Evolutionary conservation across 2,329 filamentous ascomycete species (phyloP), one percentile per base, ranked within the genome.

Genomic region (Sarocladium brachiariae): DNA sequence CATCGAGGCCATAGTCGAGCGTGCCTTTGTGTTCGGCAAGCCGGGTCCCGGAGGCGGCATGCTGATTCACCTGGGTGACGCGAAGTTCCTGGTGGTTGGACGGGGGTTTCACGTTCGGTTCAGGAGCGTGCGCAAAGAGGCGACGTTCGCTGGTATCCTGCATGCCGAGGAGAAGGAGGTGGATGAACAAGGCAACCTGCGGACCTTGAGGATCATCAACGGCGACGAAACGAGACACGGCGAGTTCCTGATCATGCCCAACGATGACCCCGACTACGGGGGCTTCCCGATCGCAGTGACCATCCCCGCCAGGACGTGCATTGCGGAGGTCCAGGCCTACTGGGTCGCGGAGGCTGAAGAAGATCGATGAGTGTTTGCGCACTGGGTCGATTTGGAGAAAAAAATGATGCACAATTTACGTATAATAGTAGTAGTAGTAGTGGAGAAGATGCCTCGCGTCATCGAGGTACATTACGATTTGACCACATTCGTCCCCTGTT

Each of bases 201-300:
- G 46, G 45, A 70, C 66, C 9, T 39, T 63, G 34, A 55, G 67
- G 10, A 55, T 63, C 0, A 33, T 71, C 3, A 70, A 71, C 31
- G 69, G 69, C 8, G 69, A 71, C 50, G 69, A 72, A 59, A 71
- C 68, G 1, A 59, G 68, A 37, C 65, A 64, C 55, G 76, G 76
- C 1, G 62, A 63, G 43, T 73, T 69, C 45, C 58, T 69, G 16
- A 75, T 79, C 55, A 81, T 81, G 78, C 78, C 75, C 1, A 76
- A 72, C 52, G 73, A 78, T 30, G 67, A 77, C 30, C 75, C 76
- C 0, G 76, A 80, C 53, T 80, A 80, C 57, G 77, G 76, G 1
- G 74, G 73, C 0, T 79, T 79, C 52, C 75, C 75, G 0, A 80
- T 79, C 27, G 70, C 70, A 23, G 70, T 80, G 1, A 80, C 75